Evolutionary conservation across 2,329 filamentous ascomycete species (phyloP), one percentile per base, ranked within the genome.

Genomic region (Drechslera avenae): DNA sequence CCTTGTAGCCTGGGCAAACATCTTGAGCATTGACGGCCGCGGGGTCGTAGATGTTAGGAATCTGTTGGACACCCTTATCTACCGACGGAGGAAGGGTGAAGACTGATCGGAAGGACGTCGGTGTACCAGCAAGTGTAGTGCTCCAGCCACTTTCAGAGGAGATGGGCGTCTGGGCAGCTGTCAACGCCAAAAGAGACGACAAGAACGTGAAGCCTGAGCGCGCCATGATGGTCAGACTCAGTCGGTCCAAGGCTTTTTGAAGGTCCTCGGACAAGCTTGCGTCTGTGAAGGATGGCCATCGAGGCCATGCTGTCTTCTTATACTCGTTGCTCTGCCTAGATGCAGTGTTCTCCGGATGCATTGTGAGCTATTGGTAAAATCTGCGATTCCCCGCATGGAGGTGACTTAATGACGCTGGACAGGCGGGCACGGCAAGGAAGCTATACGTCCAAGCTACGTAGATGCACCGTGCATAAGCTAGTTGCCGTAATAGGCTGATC

Each of bases 11-110:
- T 2, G 83, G 83, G 59, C 83, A 94, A 2, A 84, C 77, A 8
- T 75, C 69, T 68, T 89, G 86, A 4, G 84, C 81, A 67, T 89
- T 76, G 43, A 85, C 74, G 8, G 87, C 86, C 45, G 83, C 52
- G 0, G 86, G 83, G 58, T 90, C 86, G 28, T 81, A 62, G 58
- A 89, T 80, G 64, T 88, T 90, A 26, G 87, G 82, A 31, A 88
- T 45, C 10, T 73, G 41, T 17, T 64, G 46, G 4, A 58, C 64
- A n/a, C 73, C 72, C 18, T 57, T 35, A 19, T 73, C 72, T 8
- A 68, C 71, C 9, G 65, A 64, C 2, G 72, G 66, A 4, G 73
- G 73, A 36, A 75, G 69, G 1, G 73, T 75, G 46, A 74, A 75
- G 16, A 65, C 55, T 4, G 68, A 51, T 13, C 64, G 60, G 40